A percentile compares a stretch with the other conserved stretches of the same genome.
phyloP scores from a whole-genome alignment of 345 rosid genomes.

The Salix dunnii region DNA sequence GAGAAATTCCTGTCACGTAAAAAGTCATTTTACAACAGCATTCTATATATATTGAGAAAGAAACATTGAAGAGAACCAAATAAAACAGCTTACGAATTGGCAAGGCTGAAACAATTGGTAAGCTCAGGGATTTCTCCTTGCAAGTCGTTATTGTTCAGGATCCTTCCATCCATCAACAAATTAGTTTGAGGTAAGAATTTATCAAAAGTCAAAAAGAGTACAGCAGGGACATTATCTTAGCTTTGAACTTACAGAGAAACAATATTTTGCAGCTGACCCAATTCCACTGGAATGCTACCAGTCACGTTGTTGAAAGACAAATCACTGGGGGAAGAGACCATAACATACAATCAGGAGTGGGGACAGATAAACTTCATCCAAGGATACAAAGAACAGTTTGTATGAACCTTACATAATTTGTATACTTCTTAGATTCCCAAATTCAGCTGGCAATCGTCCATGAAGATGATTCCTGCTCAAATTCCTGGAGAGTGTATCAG shows the following conservation, averaged over 20 bases:
- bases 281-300: conserved; percentile 64
- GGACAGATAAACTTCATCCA: neutral
- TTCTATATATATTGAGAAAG: neutral
- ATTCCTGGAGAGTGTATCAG: conserved; percentile 39
- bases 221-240: neutral
- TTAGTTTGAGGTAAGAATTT: neutral
- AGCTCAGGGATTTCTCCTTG: conserved; percentile 84
- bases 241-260: conserved; percentile 57
- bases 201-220: neutral
- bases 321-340: conserved; percentile 43
- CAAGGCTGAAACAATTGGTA: conserved; percentile 69
- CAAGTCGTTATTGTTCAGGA: conserved; percentile 68
- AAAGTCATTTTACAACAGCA: neutral
- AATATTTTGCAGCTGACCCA: conserved; percentile 82
- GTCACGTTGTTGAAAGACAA: conserved; percentile 68
- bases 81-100: conserved; percentile 46
- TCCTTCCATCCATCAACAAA: conserved; percentile 35
- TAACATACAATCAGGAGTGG: neutral
- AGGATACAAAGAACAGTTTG: neutral
- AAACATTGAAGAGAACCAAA: neutral
- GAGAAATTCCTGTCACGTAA: conserved; percentile 62
- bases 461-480: conserved; percentile 62
- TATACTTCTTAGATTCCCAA: conserved; percentile 78
- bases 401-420: conserved; percentile 50
- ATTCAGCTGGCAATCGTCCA: conserved; percentile 70